Evolutionary conservation across 2,329 filamentous ascomycete genomes (phyloP).

Genomic region (Trichoderma sp.): DNA sequence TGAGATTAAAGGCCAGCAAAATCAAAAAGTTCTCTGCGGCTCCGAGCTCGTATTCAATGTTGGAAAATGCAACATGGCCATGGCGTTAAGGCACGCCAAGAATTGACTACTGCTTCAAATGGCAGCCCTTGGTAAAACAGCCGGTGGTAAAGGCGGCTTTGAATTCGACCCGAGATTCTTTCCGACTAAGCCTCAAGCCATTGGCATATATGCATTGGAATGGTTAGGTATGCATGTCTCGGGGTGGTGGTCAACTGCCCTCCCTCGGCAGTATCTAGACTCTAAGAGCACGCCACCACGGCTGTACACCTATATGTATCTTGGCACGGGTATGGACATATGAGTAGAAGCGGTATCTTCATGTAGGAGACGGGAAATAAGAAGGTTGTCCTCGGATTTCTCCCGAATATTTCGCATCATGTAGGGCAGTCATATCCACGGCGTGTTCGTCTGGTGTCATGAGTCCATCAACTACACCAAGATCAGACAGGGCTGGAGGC

Average conservation of each 20-base stretch:
- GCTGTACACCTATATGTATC: background rate
- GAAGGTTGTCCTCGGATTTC: background rate
- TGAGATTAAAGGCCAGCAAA: background rate
- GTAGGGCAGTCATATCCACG: background rate
- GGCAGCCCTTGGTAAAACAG: background rate
- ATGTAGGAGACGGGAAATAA: background rate
- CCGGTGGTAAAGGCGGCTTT: background rate
- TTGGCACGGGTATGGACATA: background rate
- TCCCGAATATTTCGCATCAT: background rate
- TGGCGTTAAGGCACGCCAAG: background rate
- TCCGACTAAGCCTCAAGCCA: background rate
- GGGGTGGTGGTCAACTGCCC: background rate
- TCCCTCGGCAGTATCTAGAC: background rate
- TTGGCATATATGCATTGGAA: background rate
- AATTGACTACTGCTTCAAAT: background rate
- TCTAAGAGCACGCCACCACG: background rate
- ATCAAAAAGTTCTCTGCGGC: background rate
- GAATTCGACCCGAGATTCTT: slow-evolving; percentile 9
- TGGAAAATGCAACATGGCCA: slow-evolving; percentile 4
- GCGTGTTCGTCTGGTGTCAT: background rate
- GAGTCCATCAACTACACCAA: background rate
- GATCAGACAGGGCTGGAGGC: background rate
- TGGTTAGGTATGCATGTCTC: background rate
- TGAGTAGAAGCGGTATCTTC: background rate
- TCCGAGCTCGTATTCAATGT: slow-evolving; percentile 12